These are phyloP conservation scores for Lactifluus volemus DNA, from an alignment of 768 basidiomycete species.

Conservation along the genomic window DNA sequence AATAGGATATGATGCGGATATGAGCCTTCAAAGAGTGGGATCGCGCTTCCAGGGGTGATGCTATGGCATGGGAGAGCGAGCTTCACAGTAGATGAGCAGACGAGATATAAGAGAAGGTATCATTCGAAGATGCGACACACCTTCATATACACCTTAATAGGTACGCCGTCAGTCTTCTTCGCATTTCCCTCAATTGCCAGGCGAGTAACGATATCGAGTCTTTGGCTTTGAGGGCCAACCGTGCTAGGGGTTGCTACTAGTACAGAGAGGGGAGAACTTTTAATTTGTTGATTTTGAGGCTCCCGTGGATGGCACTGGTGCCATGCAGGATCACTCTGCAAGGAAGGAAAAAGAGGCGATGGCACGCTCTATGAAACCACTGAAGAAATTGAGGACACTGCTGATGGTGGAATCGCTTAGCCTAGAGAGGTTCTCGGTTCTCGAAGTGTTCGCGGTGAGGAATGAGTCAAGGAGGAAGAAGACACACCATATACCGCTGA, in stretches of 20 bases:
- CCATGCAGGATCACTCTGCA: conserved; percentile 3
- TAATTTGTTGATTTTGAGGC: neutral
- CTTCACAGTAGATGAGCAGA: conserved; percentile 33
- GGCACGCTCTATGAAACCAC: conserved; percentile 45
- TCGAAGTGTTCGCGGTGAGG: conserved; percentile 42
- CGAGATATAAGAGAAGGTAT: neutral
- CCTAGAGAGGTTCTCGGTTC: conserved; percentile 46
- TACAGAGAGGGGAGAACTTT: conserved; percentile 27
- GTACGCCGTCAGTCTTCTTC: conserved; percentile 55
- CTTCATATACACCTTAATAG: conserved; percentile 74
- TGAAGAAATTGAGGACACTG: conserved; percentile 52
- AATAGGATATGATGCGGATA: neutral
- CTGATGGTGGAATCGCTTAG: conserved; percentile 50
- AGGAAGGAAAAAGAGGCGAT: conserved; percentile 24
- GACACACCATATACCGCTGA: too few species aligned
- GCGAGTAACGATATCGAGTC: conserved; percentile 62
- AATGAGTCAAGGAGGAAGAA: conserved; percentile 32
- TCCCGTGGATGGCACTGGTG: conserved; percentile 20
- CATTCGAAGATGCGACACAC: conserved; percentile 29
- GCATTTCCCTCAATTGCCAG: conserved; percentile 69
- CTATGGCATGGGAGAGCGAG: conserved; percentile 52
- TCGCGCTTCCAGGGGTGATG: conserved; percentile 52
- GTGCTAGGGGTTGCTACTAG: conserved; percentile 17
- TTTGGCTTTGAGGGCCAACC: conserved; percentile 27
- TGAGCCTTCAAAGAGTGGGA: conserved; percentile 65